Evolutionary conservation across 345 rosid genomes (phyloP), one percentile per base, ranked within the genome.

Genomic region (Gossypium rotundifolium): DNA sequence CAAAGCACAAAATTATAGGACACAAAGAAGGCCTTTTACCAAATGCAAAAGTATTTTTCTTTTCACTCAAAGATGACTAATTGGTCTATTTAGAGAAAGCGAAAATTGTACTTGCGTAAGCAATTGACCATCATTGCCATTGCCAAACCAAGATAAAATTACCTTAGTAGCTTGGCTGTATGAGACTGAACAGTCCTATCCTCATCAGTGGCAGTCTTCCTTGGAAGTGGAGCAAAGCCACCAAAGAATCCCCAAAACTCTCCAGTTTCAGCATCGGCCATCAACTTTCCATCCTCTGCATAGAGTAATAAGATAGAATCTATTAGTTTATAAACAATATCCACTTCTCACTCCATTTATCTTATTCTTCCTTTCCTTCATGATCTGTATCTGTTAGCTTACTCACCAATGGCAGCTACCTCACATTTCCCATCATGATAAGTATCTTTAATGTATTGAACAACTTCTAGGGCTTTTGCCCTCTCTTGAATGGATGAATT

Each of bases 161-260:
- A 90, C 99, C 98, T 61, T 20, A 86, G 85, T 70, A 96, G 83
- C 82, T 89, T 90, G 61, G 91, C 78, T 66, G 84, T 45, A 42
- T 82, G 70, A 77, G 89, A 81, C 66, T 74, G 90, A 60, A 75
- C 60, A 25, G 78, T 62, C 71, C 67, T 84, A 70, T 91, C 90
- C 76, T 90, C 93, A 60, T 75, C 88, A 77, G 58, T 66, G 10
- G 84, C 83, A 52, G 85, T 84, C 88, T 90, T 93, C 84, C 93
- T 87, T 48, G 98, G 92, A 79, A 96, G 96, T 70, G 99, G 99
- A 86, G 99, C 99, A 88, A 93, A 96, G n/a, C 99, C 99, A 79
- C 99, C 99, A 81, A 96, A 96, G 68, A 91, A 80, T 42, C 86
- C 92, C 99, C 98, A 96, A 84, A 96, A 96, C 69, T 96, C 99